Conservation (phyloP, 2,329 filamentous ascomycete species). For the Trichoderma sp. region DNA sequence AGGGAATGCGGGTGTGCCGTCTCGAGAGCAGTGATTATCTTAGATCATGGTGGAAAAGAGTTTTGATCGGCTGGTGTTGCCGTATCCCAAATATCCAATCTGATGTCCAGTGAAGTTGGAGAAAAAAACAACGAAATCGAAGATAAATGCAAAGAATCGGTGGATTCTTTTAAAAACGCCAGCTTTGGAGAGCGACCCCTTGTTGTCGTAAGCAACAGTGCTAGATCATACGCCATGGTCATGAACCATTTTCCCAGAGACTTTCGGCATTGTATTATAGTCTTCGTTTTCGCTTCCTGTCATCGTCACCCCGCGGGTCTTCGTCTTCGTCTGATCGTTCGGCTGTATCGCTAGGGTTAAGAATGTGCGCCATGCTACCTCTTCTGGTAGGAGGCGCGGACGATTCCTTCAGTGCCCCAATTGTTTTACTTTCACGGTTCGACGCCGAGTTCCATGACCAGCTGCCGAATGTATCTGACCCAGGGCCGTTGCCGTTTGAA, state of each 20-base stretch:
- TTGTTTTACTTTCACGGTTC: slow-evolving; percentile 52
- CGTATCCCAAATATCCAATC: slow-evolving; percentile 13
- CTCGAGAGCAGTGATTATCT: background rate
- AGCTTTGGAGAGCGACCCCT: slow-evolving; percentile 1
- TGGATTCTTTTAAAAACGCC: slow-evolving; percentile 16
- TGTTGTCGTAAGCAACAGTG: slow-evolving; percentile 17
- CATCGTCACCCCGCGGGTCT: slow-evolving; percentile 57
- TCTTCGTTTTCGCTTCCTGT: slow-evolving; percentile 63
- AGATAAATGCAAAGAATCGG: background rate
- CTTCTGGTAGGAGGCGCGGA: slow-evolving; percentile 59
- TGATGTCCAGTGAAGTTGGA: background rate
- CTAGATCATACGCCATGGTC: slow-evolving; percentile 12
- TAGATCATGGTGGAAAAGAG: background rate
- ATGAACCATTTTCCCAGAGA: slow-evolving; percentile 2
- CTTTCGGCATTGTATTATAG: slow-evolving; percentile 38
- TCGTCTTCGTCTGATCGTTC: slow-evolving; percentile 60
- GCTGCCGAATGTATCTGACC: slow-evolving; percentile 51
- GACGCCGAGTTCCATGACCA: slow-evolving; percentile 59
- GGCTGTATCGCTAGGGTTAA: slow-evolving; percentile 60
- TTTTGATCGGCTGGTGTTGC: background rate
- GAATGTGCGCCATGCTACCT: slow-evolving; percentile 64
- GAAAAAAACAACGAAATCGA: background rate
- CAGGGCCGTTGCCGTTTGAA: slow-evolving; percentile 42
- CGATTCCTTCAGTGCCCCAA: slow-evolving; percentile 54
- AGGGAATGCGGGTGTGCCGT: background rate